These are phyloP conservation scores for Populus hybrid DNA, from an alignment of 441 rosid species.

Conservation along the genomic window DNA sequence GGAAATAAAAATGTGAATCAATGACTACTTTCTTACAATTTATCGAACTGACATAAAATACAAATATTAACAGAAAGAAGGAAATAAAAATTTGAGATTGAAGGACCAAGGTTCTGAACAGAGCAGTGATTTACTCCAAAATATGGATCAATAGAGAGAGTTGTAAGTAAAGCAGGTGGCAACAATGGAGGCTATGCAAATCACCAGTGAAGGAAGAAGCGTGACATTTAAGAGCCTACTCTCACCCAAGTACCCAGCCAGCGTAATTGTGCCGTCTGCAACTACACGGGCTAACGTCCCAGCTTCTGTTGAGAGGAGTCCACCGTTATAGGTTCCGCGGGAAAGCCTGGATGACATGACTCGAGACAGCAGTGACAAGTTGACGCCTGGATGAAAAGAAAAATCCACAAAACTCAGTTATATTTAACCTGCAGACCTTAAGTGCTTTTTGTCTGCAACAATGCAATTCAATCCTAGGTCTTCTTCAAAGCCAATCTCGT, in stretches of 20 bases:
- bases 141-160: slow-evolving; percentile 63
- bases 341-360: slow-evolving; percentile 98
- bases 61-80: slow-evolving; percentile 9
- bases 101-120: not conserved
- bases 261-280: slow-evolving; percentile 87
- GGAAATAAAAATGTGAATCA: slow-evolving; percentile 16
- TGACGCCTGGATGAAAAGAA: slow-evolving; percentile 58
- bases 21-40: slow-evolving; percentile 15
- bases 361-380: slow-evolving; percentile 83
- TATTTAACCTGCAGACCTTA: not conserved
- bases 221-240: slow-evolving; percentile 71
- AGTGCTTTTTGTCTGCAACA: too few relatives aligned
- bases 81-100: not conserved
- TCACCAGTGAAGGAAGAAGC: slow-evolving; percentile 77
- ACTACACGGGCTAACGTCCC: slow-evolving; percentile 94
- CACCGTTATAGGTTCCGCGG: slow-evolving; percentile 95
- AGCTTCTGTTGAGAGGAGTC: slow-evolving; percentile 96
- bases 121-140: not conserved
- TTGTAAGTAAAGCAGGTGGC: slow-evolving; percentile 93
- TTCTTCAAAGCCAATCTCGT: not conserved
- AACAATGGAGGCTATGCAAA: slow-evolving; percentile 66
- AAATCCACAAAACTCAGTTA: not conserved
- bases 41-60: not conserved
- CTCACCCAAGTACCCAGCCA: slow-evolving; percentile 83
- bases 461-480: not conserved